A percentile compares a stretch with the other conserved stretches of the same genome.
These are phyloP conservation scores for Paxillus ammoniavirescens DNA, from an alignment of 768 basidiomycete genomes.

Conservation along the genomic window DNA sequence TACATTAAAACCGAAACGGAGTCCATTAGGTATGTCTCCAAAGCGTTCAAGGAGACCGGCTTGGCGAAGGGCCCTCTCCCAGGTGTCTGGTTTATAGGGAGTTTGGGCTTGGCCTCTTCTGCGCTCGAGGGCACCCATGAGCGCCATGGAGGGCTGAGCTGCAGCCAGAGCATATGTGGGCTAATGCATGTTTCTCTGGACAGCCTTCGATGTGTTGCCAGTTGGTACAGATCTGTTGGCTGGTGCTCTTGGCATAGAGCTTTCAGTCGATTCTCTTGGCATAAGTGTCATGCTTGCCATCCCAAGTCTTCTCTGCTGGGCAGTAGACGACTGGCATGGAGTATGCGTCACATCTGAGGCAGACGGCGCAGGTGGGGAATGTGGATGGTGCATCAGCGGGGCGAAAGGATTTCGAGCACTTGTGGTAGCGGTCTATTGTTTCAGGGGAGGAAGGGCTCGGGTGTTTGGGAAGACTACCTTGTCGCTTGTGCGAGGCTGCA, in stretches of 20 bases:
- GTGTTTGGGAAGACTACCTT: too few species aligned
- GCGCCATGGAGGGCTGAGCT: constrained; percentile 1
- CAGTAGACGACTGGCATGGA: too few species aligned
- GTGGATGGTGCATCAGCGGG: too few species aligned
- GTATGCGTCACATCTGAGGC: too few species aligned
- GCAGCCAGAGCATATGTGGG: constrained; percentile 4
- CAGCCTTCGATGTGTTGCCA: constrained; percentile 2
- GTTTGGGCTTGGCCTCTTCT: constrained; percentile 2
- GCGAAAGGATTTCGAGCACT: too few species aligned
- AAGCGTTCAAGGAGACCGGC: neutral
- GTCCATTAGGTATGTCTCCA: neutral
- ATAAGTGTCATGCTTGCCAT: too few species aligned
- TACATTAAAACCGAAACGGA: constrained; percentile 1
- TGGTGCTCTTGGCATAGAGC: neutral
- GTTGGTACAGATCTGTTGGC: neutral
- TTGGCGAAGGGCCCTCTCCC: neutral
- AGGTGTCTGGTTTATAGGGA: constrained; percentile 2
- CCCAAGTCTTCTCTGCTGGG: too few species aligned
- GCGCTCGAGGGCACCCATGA: constrained; percentile 5
- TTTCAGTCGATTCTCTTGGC: neutral
- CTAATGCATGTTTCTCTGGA: neutral
- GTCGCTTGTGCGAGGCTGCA: too few species aligned
- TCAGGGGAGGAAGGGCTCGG: too few species aligned
- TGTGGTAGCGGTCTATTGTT: too few species aligned
- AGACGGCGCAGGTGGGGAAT: too few species aligned